A percentile compares a stretch with the other conserved stretches of the same genome.
Conservation (phyloP, 73 alveolate species). For the Paramecium pentaurelia region DNA sequence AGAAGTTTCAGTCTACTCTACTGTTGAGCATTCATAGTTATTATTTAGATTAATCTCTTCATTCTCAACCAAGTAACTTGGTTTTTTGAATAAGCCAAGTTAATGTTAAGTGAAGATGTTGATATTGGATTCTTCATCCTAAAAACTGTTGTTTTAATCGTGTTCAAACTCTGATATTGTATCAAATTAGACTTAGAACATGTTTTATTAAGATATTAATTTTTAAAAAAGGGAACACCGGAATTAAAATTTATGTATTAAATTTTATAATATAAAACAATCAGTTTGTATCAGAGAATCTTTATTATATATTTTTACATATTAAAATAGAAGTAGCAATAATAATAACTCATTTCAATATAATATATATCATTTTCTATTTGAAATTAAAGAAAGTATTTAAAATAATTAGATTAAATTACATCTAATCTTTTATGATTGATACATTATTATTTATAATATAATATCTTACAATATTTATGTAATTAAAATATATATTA, state of each 20-base stretch:
- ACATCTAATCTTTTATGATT: background rate
- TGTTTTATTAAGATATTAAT: background rate
- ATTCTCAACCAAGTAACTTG: background rate
- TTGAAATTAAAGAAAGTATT: too few relatives aligned
- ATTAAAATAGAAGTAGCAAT: too few relatives aligned
- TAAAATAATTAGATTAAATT: too few relatives aligned
- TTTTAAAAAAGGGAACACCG: constrained; percentile 12
- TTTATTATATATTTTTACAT: background rate
- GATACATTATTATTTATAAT: too few relatives aligned
- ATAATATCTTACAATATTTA: too few relatives aligned
- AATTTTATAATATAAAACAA: background rate
- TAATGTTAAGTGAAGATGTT: background rate
- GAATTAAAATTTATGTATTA: background rate
- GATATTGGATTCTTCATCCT: background rate
- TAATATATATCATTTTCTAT: too few relatives aligned
- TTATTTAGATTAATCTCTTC: background rate
- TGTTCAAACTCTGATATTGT: background rate
- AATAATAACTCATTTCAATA: background rate
- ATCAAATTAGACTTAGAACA: background rate
- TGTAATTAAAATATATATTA: too few relatives aligned
- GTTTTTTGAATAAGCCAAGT: background rate
- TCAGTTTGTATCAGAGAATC: background rate
- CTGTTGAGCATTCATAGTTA: background rate
- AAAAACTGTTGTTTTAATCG: background rate
- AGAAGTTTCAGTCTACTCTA: background rate